Evolutionary conservation across 2,329 filamentous ascomycete species (phyloP).

Genomic region (Rhinocladiella similis): DNA sequence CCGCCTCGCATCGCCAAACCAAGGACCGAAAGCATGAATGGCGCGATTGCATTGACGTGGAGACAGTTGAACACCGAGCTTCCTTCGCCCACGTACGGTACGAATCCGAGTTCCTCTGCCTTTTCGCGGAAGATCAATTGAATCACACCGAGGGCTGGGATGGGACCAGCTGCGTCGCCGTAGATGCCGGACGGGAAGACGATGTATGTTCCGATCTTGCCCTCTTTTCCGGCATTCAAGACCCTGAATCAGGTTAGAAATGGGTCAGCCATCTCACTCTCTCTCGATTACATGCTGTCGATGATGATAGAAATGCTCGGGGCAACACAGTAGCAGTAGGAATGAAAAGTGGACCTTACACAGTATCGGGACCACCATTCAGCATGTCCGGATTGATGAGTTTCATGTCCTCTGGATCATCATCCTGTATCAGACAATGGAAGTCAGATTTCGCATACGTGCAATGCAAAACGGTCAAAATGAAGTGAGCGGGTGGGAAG

Average conservation of each 20-base stretch:
- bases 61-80: slow-evolving; percentile 17
- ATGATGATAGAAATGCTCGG: no score
- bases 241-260: slow-evolving; percentile 5
- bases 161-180: slow-evolving; percentile 13
- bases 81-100: slow-evolving; percentile 18
- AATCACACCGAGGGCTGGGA: slow-evolving; percentile 16
- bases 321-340: no score
- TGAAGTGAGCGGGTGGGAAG: no score
- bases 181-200: slow-evolving; percentile 18
- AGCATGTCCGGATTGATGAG: slow-evolving; percentile 15
- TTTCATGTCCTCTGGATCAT: slow-evolving; percentile 16
- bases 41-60: slow-evolving; percentile 13
- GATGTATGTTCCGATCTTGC: slow-evolving; percentile 17
- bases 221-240: slow-evolving; percentile 10
- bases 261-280: no score
- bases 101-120: slow-evolving; percentile 15
- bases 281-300: no score
- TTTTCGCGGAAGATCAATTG: slow-evolving; percentile 15
- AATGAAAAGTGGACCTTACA: slow-evolving; percentile 1
- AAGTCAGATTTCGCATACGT: no score
- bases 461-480: no score
- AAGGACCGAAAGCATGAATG: slow-evolving; percentile 14
- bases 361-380: slow-evolving; percentile 17
- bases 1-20: slow-evolving; percentile 5
- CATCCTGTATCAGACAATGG: background rate